Evolutionary conservation across 192 early-diverging fungal species (phyloP), one percentile per base, ranked within the genome.

Genomic region (Mortierella alpina): DNA sequence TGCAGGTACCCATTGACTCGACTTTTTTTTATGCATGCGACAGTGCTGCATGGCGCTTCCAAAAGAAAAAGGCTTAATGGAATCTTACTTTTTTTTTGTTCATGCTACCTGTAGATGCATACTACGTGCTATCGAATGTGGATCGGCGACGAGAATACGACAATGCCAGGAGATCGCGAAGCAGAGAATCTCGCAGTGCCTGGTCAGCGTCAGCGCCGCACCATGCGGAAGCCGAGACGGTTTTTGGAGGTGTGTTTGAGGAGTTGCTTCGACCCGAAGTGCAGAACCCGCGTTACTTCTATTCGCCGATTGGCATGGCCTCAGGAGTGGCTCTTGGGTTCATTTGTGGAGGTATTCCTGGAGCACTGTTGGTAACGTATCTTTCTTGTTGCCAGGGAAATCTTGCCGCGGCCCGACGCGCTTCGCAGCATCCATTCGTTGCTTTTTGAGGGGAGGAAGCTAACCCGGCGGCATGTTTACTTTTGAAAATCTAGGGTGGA

Each of bases 171-270:
- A 49, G 46, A 58, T 82, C 63, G 1, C 73, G 46, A 23, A 62
- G n/a, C 44, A 70, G 50, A 17, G 60, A 47, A 8, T 61, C 66
- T 17, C 22, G 48, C 18, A 42, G 23, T n/a, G 39, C 62, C 8
- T 79, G 67, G 56, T 51, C 66, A 7, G 18, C 71, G n/a, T 49
- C 66, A 14, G 59, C 61, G 9, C 20, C 54, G 17, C 51, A 55
- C 10, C 84, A 82, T 39, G 82, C 91, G 0, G 85, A 95, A 68
- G 84, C 95, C 3, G 79, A 90, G 9, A 41, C 70, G 31, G 82
- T 95, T 51, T 96, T 96, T 83, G 91, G 91, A 20, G 84, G 87
- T 22, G 92, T 94, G 49, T 94, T 96, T 84, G 93, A 94, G 63
- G 94, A 95, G 58, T 78, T 96, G n/a, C 75, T 96, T 63, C 84